Conservation (phyloP, 164 flowering plant genomes). For the Aristolochia contorta region DNA sequence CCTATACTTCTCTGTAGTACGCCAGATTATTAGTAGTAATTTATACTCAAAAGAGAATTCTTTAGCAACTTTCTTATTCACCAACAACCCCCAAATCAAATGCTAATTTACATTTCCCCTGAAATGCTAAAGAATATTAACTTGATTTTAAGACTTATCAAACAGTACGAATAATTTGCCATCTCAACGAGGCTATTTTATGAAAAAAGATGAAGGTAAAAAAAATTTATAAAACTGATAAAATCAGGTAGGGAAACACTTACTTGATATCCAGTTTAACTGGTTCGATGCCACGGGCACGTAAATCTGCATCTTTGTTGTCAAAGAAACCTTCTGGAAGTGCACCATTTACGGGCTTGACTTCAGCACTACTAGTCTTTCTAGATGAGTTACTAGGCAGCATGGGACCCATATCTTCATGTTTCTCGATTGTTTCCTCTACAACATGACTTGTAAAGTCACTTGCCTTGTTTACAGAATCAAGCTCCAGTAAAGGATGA, state of each 20-base stretch:
- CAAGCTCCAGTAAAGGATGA: conserved; percentile 6
- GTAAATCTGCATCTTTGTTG: conserved; percentile 87
- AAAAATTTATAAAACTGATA: no score
- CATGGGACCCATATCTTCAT: conserved; percentile 14
- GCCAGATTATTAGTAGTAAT: neutral
- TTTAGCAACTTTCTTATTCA: no score
- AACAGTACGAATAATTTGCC: no score
- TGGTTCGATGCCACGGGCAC: conserved; percentile 84
- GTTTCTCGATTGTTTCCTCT: conserved; percentile 8
- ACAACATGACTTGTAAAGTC: conserved; percentile 9
- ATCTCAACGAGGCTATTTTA: no score
- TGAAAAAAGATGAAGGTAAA: no score
- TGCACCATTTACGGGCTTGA: conserved; percentile 51
- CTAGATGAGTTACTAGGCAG: conserved; percentile 14
- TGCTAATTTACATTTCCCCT: no score
- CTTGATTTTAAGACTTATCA: no score
- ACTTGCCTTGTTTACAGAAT: conserved; percentile 12
- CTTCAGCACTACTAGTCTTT: conserved; percentile 24
- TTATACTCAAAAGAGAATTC: neutral
- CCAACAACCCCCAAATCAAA: no score
- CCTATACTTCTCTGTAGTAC: no score
- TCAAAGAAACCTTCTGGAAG: conserved; percentile 95
- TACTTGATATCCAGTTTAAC: conserved; percentile 83
- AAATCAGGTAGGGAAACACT: conserved; percentile 16
- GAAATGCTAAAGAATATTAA: no score